Base-by-base conservation (phyloP, 2,329 filamentous ascomycete species). In the Plectosphaerella plurivora region DNA sequence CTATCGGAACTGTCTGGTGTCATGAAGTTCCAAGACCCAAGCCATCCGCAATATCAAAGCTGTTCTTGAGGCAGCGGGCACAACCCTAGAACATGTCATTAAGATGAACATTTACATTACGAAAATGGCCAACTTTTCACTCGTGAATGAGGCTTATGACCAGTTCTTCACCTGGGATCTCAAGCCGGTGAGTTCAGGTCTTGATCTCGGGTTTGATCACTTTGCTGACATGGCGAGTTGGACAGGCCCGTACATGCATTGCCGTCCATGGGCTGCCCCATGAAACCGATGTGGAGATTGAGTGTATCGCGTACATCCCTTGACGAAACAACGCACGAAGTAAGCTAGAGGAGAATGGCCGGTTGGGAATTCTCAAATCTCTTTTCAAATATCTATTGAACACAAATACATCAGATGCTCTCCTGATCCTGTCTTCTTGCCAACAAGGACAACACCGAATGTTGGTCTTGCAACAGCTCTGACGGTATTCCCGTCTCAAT, bases 181-280 rank as follows among this genome's bases (percentile, higher is more conserved):
- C 2, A 77, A 76, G 64, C 77, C 77, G 12, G 76, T 78, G 54
- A 61, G 73, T 65, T n/a, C n/a, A n/a, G n/a, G n/a, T n/a, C n/a
- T n/a, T n/a, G n/a, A n/a, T n/a, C n/a, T n/a, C n/a, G n/a, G n/a
- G n/a, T n/a, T n/a, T n/a, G n/a, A 7, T 16, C 36, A 39, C 15
- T 16, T 39, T 39, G 36, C 36, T 39, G 36, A 18, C 25, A n/a
- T 14, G 16, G 18, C 11, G 15, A 8, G 8, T 33, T n/a, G 2
- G 16, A 20, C 20, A 45, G 44, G 20, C 20, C 24, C 18, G 44
- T 4, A 87, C 82, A 49, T 91, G 87, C 63, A 86, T 91, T 24
- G 87, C 87, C 0, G 88, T 91, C 12, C 83, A 88, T 68, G 79
- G 86, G 64, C 71, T 91, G 60, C 88, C 87, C 1, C 79, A 87